Conservation (phyloP, 2,329 filamentous ascomycete species). For the Chaetomium strumarium region DNA sequence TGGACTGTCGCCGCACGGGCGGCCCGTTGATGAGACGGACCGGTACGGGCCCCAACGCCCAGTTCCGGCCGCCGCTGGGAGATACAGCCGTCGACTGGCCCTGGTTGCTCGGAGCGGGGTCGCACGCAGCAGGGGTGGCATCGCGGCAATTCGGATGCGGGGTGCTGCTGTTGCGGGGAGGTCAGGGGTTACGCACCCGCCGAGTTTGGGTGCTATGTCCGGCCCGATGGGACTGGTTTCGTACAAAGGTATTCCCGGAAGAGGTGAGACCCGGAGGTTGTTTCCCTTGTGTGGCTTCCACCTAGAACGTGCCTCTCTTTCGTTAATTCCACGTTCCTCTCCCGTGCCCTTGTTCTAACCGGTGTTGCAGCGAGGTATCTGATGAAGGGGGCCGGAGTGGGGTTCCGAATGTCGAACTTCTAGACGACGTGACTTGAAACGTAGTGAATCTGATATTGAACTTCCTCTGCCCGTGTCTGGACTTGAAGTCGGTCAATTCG, state of each 20-base stretch:
- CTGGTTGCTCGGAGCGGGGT: slow-evolving; percentile 12
- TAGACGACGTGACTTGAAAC: background rate
- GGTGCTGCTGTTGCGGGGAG: background rate
- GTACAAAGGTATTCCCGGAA: slow-evolving; percentile 1
- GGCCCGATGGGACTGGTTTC: background rate
- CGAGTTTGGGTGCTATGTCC: background rate
- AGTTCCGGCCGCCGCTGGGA: slow-evolving; percentile 9
- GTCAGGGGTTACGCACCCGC: background rate
- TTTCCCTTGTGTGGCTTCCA: background rate
- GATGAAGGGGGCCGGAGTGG: background rate
- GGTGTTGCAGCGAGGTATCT: background rate
- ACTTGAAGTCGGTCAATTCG: background rate
- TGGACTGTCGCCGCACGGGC: background rate
- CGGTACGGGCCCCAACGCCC: background rate
- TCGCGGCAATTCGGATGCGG: slow-evolving; percentile 14
- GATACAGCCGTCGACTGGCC: slow-evolving; percentile 1
- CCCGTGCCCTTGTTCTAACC: background rate
- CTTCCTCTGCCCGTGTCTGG: background rate
- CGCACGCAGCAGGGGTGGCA: slow-evolving; percentile 18
- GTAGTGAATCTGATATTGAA: background rate
- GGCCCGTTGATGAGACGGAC: slow-evolving; percentile 8
- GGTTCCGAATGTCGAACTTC: background rate
- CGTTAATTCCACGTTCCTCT: background rate
- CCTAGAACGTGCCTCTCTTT: background rate
- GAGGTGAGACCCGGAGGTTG: background rate